phyloP scores from a whole-genome alignment of 345 rosid species.

The Euphorbia tirucalli region DNA sequence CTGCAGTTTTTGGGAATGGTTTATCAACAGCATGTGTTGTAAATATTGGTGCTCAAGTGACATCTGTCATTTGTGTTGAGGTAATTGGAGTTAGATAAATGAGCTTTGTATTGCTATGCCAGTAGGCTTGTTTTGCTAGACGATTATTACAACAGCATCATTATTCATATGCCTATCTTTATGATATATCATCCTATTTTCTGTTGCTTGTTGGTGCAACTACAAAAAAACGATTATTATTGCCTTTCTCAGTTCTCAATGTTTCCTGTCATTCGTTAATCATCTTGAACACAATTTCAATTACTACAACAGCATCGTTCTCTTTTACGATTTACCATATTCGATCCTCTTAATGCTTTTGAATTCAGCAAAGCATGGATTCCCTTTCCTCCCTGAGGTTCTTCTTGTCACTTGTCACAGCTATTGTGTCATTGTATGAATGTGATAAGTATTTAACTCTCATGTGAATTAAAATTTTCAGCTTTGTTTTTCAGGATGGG shows the following conservation, averaged over 20 bases:
- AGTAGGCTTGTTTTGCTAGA: not conserved
- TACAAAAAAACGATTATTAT: too few species aligned
- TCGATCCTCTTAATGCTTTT: not conserved
- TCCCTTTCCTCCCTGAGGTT: not conserved
- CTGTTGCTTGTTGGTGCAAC: not conserved
- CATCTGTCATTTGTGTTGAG: slow-evolving; percentile 85
- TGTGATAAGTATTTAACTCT: not conserved
- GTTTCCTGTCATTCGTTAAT: not conserved
- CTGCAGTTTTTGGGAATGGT: slow-evolving; percentile 93
- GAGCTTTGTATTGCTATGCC: not conserved
- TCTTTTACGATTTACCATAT: not conserved
- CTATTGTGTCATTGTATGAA: not conserved
- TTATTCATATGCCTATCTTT: too few species aligned
- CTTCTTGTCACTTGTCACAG: slow-evolving; percentile 1
- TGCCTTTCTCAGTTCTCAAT: not conserved
- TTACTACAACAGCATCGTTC: not conserved
- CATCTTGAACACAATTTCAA: not conserved
- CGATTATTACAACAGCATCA: too few species aligned
- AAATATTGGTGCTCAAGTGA: slow-evolving; percentile 86
- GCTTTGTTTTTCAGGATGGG: slow-evolving; percentile 66
- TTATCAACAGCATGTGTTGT: slow-evolving; percentile 87
- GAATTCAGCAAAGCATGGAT: slow-evolving; percentile 7
- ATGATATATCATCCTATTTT: too few species aligned
- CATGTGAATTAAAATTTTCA: slow-evolving; percentile 17
- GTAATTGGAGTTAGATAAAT: slow-evolving; percentile 33